Base-by-base conservation (phyloP, 1,139 yeast genomes). In the Geotrichum macrosporum region DNA sequence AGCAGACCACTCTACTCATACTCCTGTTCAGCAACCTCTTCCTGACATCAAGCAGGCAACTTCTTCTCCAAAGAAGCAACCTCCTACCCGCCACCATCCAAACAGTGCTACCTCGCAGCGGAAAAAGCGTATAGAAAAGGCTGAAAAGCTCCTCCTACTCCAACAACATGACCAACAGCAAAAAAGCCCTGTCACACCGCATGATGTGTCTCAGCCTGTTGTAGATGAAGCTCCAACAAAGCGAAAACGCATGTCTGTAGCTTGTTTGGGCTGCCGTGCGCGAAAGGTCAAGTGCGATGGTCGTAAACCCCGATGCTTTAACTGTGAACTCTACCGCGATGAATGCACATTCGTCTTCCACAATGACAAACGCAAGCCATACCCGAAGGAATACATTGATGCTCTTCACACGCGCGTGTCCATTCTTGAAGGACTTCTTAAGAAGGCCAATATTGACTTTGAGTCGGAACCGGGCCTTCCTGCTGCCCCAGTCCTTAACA, bases 221-320 rank as follows among this genome's bases (percentile, higher is more conserved):
- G n/a, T n/a, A n/a, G n/a, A 29, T 5, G 34, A 26, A n/a, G 44
- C 48, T 8, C 52, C 50, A 2, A 29, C 35, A 3, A 46, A 41
- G 30, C 35, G 52, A 19, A 50, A 50, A 26, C 68, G 74, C 60
- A 79, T 83, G 6, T 69, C 81, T 59, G 77, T 84, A 0, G 84
- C 84, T 1, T 79, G 85, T 58, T 61, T 78, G 40, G 79, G 84
- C 1, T 79, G 85, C 57, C 67, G 84, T 33, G 74, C 75, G 55
- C 66, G 84, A 57, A 65, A 83, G 55, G 77, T 79, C 52, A 50
- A 50, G 49, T 79, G 85, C 64, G 85, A 79, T 58, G 85, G 80
- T 60, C 63, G 81, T 29, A 79, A 78, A 55, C 85, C 86, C 1
- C 69, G 70, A 46, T 81, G 86, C 58, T 71, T 67, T 57, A 80